A percentile compares a stretch with the other conserved stretches of the same genome.
These are phyloP conservation scores for Colletotrichum ledebouriae DNA, from an alignment of 2,329 filamentous ascomycete genomes.

Conservation along the genomic window DNA sequence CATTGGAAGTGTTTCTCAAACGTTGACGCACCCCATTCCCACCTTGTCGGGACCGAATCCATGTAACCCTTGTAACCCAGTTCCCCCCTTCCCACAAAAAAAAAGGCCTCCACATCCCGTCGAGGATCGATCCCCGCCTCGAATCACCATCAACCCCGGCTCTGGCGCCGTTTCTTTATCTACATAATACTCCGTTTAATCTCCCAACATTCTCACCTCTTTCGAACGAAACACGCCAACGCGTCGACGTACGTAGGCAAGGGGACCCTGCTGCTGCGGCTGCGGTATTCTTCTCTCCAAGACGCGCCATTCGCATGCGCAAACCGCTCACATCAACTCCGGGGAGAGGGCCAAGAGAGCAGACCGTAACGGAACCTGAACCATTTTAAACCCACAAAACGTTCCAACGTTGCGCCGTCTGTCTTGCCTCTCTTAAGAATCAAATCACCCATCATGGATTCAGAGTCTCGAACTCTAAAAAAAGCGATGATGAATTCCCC, in stretches of 20 bases:
- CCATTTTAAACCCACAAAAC: not conserved
- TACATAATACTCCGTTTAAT: slow-evolving; percentile 33
- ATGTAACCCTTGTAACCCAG: too few species aligned
- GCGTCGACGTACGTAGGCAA: slow-evolving; percentile 33
- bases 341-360: not conserved
- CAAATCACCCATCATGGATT: not conserved
- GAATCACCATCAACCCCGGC: not conserved
- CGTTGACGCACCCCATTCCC: slow-evolving; percentile 11
- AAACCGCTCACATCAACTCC: not conserved
- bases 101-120: slow-evolving; percentile 30
- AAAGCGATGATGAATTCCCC: not conserved
- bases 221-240: slow-evolving; percentile 35
- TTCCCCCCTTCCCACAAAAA: too few species aligned
- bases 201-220: slow-evolving; percentile 19
- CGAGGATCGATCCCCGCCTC: slow-evolving; percentile 30
- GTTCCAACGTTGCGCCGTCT: not conserved
- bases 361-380: not conserved
- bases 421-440: not conserved
- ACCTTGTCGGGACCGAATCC: slow-evolving; percentile 2
- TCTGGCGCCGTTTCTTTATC: slow-evolving; percentile 19
- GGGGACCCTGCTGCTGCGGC: not conserved
- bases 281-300: not conserved
- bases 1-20: slow-evolving; percentile 27
- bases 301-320: slow-evolving; percentile 4
- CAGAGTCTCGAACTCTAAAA: not conserved